Base-by-base conservation (phyloP, 345 rosid species). In the Stellera chamaejasme region DNA sequence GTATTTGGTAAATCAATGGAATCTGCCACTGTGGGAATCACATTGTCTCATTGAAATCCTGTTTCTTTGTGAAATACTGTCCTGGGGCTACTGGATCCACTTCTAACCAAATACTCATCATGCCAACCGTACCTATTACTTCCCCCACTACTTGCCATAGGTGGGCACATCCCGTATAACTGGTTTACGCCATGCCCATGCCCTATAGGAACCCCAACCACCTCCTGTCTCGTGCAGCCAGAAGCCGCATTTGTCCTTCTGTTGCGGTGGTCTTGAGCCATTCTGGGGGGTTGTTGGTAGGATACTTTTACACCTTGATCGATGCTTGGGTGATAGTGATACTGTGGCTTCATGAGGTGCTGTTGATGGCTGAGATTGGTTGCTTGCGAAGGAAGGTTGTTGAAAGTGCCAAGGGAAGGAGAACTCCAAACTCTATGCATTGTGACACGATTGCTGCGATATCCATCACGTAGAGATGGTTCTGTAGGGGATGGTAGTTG, bases 361-460 rank as follows among this genome's bases (percentile, higher is more conserved):
- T n/a, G 26, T 48, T 54, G 53, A 11, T 58, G 77, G 10, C 26
- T 65, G 4, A 25, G 27, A 46, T 41, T 62, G 53, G 10, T 61
- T 43, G 55, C 65, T 32, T 50, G 65, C 5, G 55, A 65, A 11
- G 15, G 67, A 16, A 52, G n/a, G 28, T 16, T 57, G 58, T 39
- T 63, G 16, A 77, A 76, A 51, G 62, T 73, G 62, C 66, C 66
- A 4, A 91, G 84, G 68, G 72, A 78, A 2, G 95, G 96, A 12
- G 90, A 80, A 63, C 98, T 91, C 0, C 56, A 73, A n/a, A 88
- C 96, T 72, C 52, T 85, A 59, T 65, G 85, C 83, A 91, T 60
- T 0, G 72, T 58, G 65, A 60, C 66, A 56, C 73, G 59, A n/a
- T n/a, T n/a, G n/a, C n/a, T n/a, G n/a, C n/a, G n/a, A n/a, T n/a